These are phyloP conservation scores for Coprinopsis marcescibilis DNA, from an alignment of 768 basidiomycete genomes.

Conservation along the genomic window DNA sequence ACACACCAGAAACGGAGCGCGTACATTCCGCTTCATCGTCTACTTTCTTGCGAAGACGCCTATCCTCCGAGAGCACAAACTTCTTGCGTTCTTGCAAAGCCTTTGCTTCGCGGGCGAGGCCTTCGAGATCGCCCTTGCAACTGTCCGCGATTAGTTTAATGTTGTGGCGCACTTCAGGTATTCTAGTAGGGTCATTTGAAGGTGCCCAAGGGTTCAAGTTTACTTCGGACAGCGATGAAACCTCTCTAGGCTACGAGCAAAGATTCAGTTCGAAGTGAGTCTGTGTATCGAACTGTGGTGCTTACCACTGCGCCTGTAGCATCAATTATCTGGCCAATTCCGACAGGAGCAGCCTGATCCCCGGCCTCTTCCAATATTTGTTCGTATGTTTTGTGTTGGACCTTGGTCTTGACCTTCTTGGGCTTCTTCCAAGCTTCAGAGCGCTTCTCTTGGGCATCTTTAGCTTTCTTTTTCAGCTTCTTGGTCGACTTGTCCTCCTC, in stretches of 20 bases:
- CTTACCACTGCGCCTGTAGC: constrained; percentile 88
- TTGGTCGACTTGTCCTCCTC: constrained; percentile 49
- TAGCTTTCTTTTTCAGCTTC: constrained; percentile 47
- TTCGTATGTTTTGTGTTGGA: constrained; percentile 96
- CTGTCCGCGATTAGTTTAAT: constrained; percentile 79
- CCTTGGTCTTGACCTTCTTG: constrained; percentile 76
- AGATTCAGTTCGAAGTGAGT: constrained; percentile 8
- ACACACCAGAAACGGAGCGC: constrained; percentile 19
- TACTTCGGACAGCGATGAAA: constrained; percentile 77
- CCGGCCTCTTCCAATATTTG: constrained; percentile 89
- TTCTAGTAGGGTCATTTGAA: constrained; percentile 77
- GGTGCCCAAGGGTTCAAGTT: constrained; percentile 79
- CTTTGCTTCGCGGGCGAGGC: constrained; percentile 86
- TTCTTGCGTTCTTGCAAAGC: constrained; percentile 74
- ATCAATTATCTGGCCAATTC: constrained; percentile 88
- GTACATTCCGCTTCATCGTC: constrained; percentile 73
- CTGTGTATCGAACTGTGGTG: constrained; percentile 12
- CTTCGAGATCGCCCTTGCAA: constrained; percentile 80
- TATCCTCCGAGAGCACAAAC: constrained; percentile 65
- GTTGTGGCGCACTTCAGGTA: constrained; percentile 98
- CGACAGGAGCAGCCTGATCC: constrained; percentile 43
- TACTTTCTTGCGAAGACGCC: constrained; percentile 60
- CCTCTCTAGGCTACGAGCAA: constrained; percentile 69
- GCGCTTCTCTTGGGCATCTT: constrained; percentile 51
- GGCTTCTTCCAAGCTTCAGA: constrained; percentile 84